A percentile compares a stretch with the other conserved stretches of the same genome.
Evolutionary conservation across 1,284 basidiomycete genomes (phyloP).

Genomic region (Waitea zeae): DNA sequence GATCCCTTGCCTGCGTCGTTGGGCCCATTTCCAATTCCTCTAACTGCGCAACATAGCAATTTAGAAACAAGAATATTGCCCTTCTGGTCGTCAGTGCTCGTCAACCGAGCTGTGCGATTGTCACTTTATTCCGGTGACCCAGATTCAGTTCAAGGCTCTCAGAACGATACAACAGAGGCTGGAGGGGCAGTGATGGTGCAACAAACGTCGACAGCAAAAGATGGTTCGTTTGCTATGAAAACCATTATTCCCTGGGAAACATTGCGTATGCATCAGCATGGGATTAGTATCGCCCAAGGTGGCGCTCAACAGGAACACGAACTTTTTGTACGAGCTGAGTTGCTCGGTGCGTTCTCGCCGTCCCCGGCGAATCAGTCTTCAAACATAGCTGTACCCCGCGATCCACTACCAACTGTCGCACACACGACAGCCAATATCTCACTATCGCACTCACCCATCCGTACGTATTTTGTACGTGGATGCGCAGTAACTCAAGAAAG

Average conservation of each 20-base stretch:
- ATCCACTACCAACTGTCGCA: too few species aligned
- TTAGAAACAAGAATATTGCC: constrained; percentile 56
- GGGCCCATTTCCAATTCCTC: constrained; percentile 12
- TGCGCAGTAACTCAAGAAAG: too few species aligned
- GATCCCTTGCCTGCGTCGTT: constrained; percentile 8
- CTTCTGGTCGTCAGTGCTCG: constrained; percentile 59
- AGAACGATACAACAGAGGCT: constrained; percentile 1
- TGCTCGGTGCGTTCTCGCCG: too few species aligned
- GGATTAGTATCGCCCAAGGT: constrained; percentile 39
- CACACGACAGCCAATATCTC: constrained; percentile 11
- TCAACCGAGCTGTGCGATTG: constrained; percentile 39
- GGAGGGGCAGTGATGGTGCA: constrained; percentile 27
- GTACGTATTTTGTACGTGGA: too few species aligned
- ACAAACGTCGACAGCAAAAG: constrained; percentile 36
- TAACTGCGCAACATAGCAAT: constrained; percentile 49
- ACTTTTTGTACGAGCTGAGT: constrained; percentile 33
- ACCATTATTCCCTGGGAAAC: constrained; percentile 52
- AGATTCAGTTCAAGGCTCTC: constrained; percentile 6
- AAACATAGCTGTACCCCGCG: constrained; percentile 5
- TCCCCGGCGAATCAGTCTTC: constrained; percentile 15
- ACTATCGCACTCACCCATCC: constrained; percentile 6
- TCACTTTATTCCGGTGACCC: constrained; percentile 28
- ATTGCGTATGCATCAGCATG: constrained; percentile 41
- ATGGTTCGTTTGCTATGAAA: constrained; percentile 55
- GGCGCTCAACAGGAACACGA: constrained; percentile 33